Conservation (phyloP, 331 rosid genomes). For the Rosa hybrid region DNA sequence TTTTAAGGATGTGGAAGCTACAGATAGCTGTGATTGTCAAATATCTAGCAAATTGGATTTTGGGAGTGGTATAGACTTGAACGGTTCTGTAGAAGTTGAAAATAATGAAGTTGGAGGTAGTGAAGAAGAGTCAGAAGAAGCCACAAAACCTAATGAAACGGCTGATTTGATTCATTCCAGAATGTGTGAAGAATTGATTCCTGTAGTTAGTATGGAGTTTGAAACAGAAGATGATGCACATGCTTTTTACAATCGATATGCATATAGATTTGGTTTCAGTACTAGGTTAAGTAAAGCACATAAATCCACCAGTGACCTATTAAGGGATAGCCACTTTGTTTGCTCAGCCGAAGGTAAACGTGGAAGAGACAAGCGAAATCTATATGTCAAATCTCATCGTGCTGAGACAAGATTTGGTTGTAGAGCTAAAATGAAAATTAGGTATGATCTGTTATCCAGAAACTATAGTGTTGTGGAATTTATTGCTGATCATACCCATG, state of each 20-base stretch:
- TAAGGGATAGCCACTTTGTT: neutral
- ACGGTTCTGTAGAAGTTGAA: too few relatives aligned
- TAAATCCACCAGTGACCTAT: too few relatives aligned
- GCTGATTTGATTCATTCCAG: too few relatives aligned
- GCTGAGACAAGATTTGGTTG: slow-evolving; percentile 7
- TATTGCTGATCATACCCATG: neutral
- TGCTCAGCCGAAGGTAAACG: neutral
- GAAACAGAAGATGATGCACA: neutral
- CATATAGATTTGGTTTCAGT: neutral
- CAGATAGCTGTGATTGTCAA: too few relatives aligned
- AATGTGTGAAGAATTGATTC: too few relatives aligned
- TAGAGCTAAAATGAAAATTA: neutral
- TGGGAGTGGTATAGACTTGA: too few relatives aligned
- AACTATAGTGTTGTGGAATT: slow-evolving; percentile 5
- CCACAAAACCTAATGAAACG: too few relatives aligned
- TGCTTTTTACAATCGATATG: neutral
- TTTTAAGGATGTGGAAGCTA: too few relatives aligned
- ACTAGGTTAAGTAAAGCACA: neutral
- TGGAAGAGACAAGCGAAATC: neutral
- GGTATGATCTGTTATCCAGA: neutral
- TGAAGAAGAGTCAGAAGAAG: too few relatives aligned
- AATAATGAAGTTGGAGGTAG: too few relatives aligned
- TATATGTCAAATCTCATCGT: neutral
- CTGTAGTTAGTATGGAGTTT: too few relatives aligned
- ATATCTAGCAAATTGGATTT: too few relatives aligned